Evolutionary conservation across 2,329 filamentous ascomycete genomes (phyloP), one percentile per base, ranked within the genome.

Genomic region (Hypoxylon sp.): DNA sequence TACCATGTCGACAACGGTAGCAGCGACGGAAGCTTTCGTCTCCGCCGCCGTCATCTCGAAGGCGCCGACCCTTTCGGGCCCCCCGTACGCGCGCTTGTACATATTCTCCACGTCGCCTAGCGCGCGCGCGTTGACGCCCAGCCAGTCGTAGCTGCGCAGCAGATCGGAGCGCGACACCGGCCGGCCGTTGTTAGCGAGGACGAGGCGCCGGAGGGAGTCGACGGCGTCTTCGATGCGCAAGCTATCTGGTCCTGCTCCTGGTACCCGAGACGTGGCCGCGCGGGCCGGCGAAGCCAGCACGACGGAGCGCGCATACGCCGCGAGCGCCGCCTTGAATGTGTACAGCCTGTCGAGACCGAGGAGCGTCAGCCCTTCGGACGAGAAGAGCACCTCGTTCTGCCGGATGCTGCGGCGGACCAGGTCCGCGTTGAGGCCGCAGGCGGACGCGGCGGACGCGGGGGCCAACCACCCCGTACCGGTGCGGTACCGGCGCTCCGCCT

Each of bases 341-440:
- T 89, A 91, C 47, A 89, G 75, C 51, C 86, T 81, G 74, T 90
- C 88, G 10, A 89, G 80, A 0, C 86, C 82, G 13, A 89, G 73
- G 6, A 91, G 77, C 0, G 83, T 87, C 10, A 91, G 79, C 17
- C 86, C 86, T 24, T 85, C 83, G 1, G 85, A 82, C 1, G 82
- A 82, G 79, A 88, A 90, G 55, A 90, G 79, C 22, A 86, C 75
- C 60, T 88, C 85, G 71, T 89, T 87, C 69, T 90, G 88, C 41
- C 77, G 71, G 24, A 88, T 78, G 26, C 86, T 89, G 59, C 83
- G 81, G 56, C 81, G 79, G 49, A 89, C 79, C 15, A 90, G 78
- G 52, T 85, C 81, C 41, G 77, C 76, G 2, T 82, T 83, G 6
- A 87, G 75, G 20, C 81, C 80, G 44, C 80, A 81, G 0, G 77